Evolutionary conservation across 305 asterid genomes (phyloP).

Genomic region (Petunia hybrid): DNA sequence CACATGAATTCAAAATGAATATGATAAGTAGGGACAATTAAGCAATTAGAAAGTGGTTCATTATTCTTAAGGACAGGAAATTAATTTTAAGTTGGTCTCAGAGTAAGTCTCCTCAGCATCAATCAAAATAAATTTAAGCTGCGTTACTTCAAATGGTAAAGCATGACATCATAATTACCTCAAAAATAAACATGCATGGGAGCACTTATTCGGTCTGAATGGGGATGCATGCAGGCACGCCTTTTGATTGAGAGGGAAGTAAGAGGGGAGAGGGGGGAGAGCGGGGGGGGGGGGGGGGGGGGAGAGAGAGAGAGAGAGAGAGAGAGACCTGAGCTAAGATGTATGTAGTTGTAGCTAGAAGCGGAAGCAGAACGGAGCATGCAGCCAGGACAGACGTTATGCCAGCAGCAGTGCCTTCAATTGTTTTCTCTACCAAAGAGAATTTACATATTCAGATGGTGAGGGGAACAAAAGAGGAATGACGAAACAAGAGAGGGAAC

Average conservation of each 20-base stretch:
- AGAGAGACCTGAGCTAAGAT: conserved; percentile 76
- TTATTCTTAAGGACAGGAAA: conserved; percentile 7
- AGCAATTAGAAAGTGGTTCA: background rate
- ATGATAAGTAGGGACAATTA: background rate
- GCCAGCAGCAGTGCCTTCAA: conserved; percentile 99
- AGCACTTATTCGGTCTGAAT: conserved; percentile 7
- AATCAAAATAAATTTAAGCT: background rate
- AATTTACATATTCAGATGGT: conserved; percentile 33
- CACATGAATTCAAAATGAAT: conserved; percentile 13
- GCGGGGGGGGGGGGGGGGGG: conserved; percentile 40
- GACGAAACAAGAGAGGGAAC: conserved; percentile 23
- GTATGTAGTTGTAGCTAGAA: conserved; percentile 83
- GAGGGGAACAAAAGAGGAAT: conserved; percentile 25
- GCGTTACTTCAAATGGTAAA: background rate
- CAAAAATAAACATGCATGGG: background rate
- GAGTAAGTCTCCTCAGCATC: background rate
- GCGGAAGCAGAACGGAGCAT: conserved; percentile 85
- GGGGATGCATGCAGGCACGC: background rate
- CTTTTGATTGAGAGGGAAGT: background rate
- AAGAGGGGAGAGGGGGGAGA: conserved; percentile 21
- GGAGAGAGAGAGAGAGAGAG: conserved; percentile 36
- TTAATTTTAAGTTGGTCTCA: conserved; percentile 10
- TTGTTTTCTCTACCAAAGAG: conserved; percentile 74
- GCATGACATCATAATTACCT: background rate
- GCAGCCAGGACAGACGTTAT: conserved; percentile 91